phyloP scores from a whole-genome alignment of 164 flowering plant genomes.

The Warburgia ugandensis region DNA sequence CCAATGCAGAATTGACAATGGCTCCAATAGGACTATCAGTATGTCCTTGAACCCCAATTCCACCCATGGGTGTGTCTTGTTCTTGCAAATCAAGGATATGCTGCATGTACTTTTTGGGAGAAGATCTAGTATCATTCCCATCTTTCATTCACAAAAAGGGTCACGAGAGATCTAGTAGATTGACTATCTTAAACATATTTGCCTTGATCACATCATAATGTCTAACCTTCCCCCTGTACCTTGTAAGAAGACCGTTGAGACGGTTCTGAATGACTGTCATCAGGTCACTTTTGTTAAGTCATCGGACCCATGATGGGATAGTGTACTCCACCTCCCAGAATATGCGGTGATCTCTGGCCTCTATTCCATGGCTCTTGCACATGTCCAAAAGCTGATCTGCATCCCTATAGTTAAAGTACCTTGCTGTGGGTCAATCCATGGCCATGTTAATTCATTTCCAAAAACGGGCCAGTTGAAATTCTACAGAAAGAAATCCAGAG shows the following conservation, averaged over 20 bases:
- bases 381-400: constrained; percentile 75
- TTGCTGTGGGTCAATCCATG: constrained; percentile 77
- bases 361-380: constrained; percentile 44
- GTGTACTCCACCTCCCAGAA: constrained; percentile 83
- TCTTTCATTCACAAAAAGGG: constrained; percentile 90
- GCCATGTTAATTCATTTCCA: constrained; percentile 92
- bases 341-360: constrained; percentile 81
- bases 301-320: constrained; percentile 65
- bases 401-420: constrained; percentile 77
- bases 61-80: constrained; percentile 89
- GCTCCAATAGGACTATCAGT: constrained; percentile 79
- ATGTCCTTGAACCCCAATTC: constrained; percentile 87
- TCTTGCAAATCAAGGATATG: constrained; percentile 68
- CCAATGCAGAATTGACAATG: constrained; percentile 61
- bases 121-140: constrained; percentile 60
- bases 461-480: constrained; percentile 93
- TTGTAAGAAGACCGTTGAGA: constrained; percentile 62
- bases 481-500: constrained; percentile 61
- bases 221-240: constrained; percentile 75
- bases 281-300: constrained; percentile 48
- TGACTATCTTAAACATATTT: constrained; percentile 75
- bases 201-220: constrained; percentile 94
- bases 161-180: constrained; percentile 64
- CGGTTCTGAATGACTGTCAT: constrained; percentile 70
- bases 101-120: constrained; percentile 74